Evolutionary conservation across 306 rosid genomes (phyloP), one percentile per base, ranked within the genome.

Genomic region (Oemleria cerasiformis): DNA sequence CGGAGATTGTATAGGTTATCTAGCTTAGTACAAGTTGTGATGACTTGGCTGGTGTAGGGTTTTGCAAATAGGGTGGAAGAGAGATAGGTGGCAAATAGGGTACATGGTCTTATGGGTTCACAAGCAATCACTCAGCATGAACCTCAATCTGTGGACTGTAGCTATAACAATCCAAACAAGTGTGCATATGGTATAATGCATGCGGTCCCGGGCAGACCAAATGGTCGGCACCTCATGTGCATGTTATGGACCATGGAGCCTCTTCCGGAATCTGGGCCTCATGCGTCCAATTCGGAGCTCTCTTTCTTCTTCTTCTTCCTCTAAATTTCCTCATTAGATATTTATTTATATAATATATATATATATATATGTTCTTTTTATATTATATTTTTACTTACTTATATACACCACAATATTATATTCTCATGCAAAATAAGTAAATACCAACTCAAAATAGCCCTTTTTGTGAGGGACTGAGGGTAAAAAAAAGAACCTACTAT

Each of bases 171-270:
- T 56, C 54, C 74, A 56, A 70, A 70, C 14, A 23, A 41, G n/a
- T 70, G 44, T 56, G 25, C 65, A 56, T 56, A 70, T 43, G 65
- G 7, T 50, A 50, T 17, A 20, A 50, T 50, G 55, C 10, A n/a
- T 67, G 71, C 71, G 74, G 65, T 70, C 74, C 74, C 74, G 19
- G 7, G 21, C 51, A 56, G 74, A 56, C 55, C 65, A 25, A 23
- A 23, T 56, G 55, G 74, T 16, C 42, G 65, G 74, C 74, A 56
- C 55, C 74, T 56, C 74, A 70, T 42, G 55, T 56, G 74, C 65
- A 55, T 56, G 54, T 56, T 56, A 42, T 55, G 74, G 74, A 70
- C 43, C 54, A 70, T 43, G 55, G 65, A 56, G 54, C 74, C 45
- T 70, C 25, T 43, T 56, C 64, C 65, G 17, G 9, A 21, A 1